Percentiles rank a stretch among this genome's conserved stretches.
Evolutionary conservation across 2,329 filamentous ascomycete species (phyloP).

Genomic region (Diaporthe nobilis): DNA sequence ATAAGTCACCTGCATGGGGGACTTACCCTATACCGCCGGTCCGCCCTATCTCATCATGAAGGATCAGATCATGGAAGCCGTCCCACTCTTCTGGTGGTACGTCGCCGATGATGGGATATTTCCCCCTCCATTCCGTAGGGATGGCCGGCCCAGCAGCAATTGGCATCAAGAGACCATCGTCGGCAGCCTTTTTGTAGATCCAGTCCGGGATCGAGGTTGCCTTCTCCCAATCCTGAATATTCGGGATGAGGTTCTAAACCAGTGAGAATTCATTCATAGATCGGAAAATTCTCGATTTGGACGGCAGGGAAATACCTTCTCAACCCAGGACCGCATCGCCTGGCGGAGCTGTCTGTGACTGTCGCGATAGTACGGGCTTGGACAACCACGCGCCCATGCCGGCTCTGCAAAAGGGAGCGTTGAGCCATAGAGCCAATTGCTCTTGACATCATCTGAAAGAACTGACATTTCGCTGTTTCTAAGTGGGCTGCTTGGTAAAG

Average conservation of each 20-base stretch:
- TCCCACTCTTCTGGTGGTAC: slow-evolving; percentile 53
- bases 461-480: slow-evolving; percentile 25
- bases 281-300: background rate
- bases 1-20: slow-evolving; percentile 43
- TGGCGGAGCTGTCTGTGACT: slow-evolving; percentile 40
- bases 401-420: slow-evolving; percentile 38
- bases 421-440: slow-evolving; percentile 40
- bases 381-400: slow-evolving; percentile 40
- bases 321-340: slow-evolving; percentile 42
- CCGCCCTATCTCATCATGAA: slow-evolving; percentile 54
- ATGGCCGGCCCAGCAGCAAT: slow-evolving; percentile 36
- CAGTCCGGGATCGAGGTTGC: slow-evolving; percentile 22
- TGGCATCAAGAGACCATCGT: slow-evolving; percentile 42
- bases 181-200: slow-evolving; percentile 34
- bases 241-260: slow-evolving; percentile 39
- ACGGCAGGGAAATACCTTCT: slow-evolving; percentile 13
- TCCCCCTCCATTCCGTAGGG: slow-evolving; percentile 30
- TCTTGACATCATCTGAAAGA: slow-evolving; percentile 19
- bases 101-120: slow-evolving; percentile 46
- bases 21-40: slow-evolving; percentile 41
- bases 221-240: slow-evolving; percentile 39
- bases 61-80: slow-evolving; percentile 54
- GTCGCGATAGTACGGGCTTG: slow-evolving; percentile 40
- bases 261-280: background rate
- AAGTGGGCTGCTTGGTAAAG: background rate